Evolutionary conservation across 2,329 filamentous ascomycete species (phyloP), one percentile per base, ranked within the genome.

Genomic region (Colletotrichum tabaci): DNA sequence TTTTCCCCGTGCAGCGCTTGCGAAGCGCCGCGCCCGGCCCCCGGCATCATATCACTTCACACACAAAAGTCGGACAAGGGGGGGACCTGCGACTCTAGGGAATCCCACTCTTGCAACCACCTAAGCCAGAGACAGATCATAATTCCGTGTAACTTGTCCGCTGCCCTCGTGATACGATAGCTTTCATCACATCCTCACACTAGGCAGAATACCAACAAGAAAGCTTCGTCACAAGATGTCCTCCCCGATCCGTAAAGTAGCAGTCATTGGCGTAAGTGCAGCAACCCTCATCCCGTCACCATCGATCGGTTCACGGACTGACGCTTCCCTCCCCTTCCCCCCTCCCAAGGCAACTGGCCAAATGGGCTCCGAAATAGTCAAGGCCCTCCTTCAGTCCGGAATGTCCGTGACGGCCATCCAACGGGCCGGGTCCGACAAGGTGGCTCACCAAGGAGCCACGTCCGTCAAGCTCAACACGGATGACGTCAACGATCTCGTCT

Each of bases 401-500:
- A 83, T 84, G 76, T 79, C 80, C 72, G 60, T 84, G 60, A 80
- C 76, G 16, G 78, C 82, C 30, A 75, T 84, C 6, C 77, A 78
- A 40, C 81, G 83, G 40, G 66, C 76, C 26, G 82, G 82, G 50
- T 90, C 88, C 8, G 76, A 71, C 1, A 78, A 82, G 0, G 78
- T 78, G 2, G 80, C 80, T 67, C 79, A 80, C 10, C 42, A 72
- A 1, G 76, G 75, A 12, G 74, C 74, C 18, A 77, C 79, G 4
- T 79, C 82, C n/a, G 71, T 78, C 4, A 77, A 82, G 26, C 78
- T 82, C 38, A 84, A 83, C 75, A 80, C 81, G 58, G 62, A 57
- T 23, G 64, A 67, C 8, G 77, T 85, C 3, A 77, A 83, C 0
- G 86, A 86, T 18, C 83, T 92, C n/a, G 84, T 79, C 0, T 73